Evolutionary conservation across 306 rosid genomes (phyloP), one percentile per base, ranked within the genome.

Genomic region (Dalbergia oliveri): DNA sequence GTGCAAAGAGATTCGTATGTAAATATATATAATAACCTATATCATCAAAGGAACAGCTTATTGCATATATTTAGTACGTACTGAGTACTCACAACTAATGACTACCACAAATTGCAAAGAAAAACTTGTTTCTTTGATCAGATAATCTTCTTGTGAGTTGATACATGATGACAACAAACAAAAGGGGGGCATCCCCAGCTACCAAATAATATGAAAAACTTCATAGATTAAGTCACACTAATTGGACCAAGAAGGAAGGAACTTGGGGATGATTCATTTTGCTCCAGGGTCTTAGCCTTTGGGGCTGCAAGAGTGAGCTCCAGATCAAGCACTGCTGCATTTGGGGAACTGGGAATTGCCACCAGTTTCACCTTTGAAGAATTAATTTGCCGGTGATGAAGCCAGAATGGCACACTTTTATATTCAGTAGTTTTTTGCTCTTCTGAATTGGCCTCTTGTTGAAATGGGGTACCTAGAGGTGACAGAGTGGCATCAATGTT

Each of bases 251-350:
- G 60, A 71, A 80, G 78, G 83, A 86, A 79, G 49, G 85, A 70
- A 43, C 73, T 60, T 21, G 78, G 76, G 37, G 90, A 58, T 9
- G 88, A 50, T 57, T 81, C 84, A 16, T 62, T 89, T 74, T 84
- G 87, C 37, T 89, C 88, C 76, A 79, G 41, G 54, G n/a, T 44
- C 31, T 45, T 61, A 45, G 61, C 37, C 50, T 60, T 80, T 8
- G 85, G 84, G 9, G 79, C 84, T 3, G 92, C 97, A 37, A 92
- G 92, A 62, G 88, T 87, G 73, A 92, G 93, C 79, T 90, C 92
- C 63, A 90, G 87, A 86, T 90, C 84, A 68, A 77, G 86, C 31
- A 60, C 65, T 51, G 47, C 77, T 21, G 70, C 71, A 45, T 67
- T 72, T 67, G 87, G 11, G 15, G 81, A 39, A 50, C 44, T 67